A percentile compares a stretch with the other conserved stretches of the same genome.
Conservation (phyloP, 352 stramenopile genomes). For the Phytophthora pluvialis region DNA sequence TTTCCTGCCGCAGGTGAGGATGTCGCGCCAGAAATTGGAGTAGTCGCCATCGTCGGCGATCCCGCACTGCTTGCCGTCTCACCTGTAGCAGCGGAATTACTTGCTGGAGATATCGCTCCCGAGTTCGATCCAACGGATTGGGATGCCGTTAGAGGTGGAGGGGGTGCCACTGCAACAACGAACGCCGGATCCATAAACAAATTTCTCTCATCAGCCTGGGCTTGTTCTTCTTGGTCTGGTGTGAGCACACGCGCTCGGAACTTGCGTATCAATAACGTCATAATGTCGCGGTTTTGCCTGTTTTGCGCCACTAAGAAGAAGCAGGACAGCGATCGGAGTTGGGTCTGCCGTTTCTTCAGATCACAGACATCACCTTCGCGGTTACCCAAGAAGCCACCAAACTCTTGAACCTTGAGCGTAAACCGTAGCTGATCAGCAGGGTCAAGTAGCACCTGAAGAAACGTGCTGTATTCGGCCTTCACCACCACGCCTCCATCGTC, state of each 20-base stretch:
- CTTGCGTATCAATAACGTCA: conserved; percentile 73
- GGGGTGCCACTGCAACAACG: conserved; percentile 16
- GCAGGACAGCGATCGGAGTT: conserved; percentile 62
- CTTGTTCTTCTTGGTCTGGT: conserved; percentile 60
- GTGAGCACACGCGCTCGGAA: conserved; percentile 63
- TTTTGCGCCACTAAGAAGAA: conserved; percentile 85
- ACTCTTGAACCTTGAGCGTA: conserved; percentile 78
- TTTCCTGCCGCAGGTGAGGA: conserved; percentile 22
- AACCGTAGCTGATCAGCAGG: conserved; percentile 70
- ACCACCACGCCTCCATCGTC: conserved; percentile 68
- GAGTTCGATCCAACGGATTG: conserved; percentile 20
- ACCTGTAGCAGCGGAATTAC: conserved; percentile 22
- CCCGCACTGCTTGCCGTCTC: conserved; percentile 24
- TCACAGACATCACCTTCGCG: conserved; percentile 67
- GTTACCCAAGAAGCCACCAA: conserved; percentile 75
- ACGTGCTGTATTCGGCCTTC: conserved; percentile 53
- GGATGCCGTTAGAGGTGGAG: conserved; percentile 3
- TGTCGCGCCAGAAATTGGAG: conserved; percentile 1
- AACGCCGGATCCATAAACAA: conserved; percentile 79
- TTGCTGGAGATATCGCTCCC: conserved; percentile 29
- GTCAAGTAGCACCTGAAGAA: conserved; percentile 79
- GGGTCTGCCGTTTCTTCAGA: conserved; percentile 47
- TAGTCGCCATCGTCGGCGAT: conserved; percentile 27
- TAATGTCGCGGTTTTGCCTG: conserved; percentile 77
- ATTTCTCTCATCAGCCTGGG: conserved; percentile 65